phyloP scores from a whole-genome alignment of 305 asterid genomes.

The Fraxinus floribunda region DNA sequence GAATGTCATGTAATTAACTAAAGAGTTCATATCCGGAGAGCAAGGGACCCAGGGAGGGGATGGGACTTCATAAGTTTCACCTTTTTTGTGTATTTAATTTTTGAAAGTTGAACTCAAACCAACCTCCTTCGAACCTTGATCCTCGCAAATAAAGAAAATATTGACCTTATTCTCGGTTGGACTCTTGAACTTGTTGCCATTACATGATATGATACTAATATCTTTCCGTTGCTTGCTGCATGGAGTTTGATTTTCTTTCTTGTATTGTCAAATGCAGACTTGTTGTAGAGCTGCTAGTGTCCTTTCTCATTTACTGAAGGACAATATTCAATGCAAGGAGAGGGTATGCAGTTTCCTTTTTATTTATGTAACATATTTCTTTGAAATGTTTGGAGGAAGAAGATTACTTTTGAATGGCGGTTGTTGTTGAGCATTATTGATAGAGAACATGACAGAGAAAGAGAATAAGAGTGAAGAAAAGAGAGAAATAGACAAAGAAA shows the following conservation, averaged over 20 bases:
- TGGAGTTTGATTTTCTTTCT: neutral
- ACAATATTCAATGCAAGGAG: slow-evolving; percentile 80
- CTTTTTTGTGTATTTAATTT: neutral
- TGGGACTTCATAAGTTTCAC: neutral
- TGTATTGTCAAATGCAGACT: slow-evolving; percentile 52
- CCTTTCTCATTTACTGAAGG: slow-evolving; percentile 81
- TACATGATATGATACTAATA: neutral
- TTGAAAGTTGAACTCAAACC: neutral
- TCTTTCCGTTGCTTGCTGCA: slow-evolving; percentile 21
- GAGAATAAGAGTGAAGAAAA: neutral
- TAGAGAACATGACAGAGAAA: neutral
- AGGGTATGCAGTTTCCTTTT: slow-evolving; percentile 48
- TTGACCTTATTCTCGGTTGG: neutral
- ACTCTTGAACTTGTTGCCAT: neutral
- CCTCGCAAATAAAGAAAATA: neutral
- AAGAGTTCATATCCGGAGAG: neutral
- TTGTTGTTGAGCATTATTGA: neutral
- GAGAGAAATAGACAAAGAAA: neutral
- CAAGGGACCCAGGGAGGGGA: neutral
- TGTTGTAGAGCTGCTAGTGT: slow-evolving; percentile 97
- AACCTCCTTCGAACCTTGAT: neutral
- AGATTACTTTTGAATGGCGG: neutral
- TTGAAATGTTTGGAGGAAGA: neutral
- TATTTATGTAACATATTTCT: neutral
- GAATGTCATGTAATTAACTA: neutral